Evolutionary conservation across 805 yeast species (phyloP), one percentile per base, ranked within the genome.

Genomic region (Blastobotrys terrestris): DNA sequence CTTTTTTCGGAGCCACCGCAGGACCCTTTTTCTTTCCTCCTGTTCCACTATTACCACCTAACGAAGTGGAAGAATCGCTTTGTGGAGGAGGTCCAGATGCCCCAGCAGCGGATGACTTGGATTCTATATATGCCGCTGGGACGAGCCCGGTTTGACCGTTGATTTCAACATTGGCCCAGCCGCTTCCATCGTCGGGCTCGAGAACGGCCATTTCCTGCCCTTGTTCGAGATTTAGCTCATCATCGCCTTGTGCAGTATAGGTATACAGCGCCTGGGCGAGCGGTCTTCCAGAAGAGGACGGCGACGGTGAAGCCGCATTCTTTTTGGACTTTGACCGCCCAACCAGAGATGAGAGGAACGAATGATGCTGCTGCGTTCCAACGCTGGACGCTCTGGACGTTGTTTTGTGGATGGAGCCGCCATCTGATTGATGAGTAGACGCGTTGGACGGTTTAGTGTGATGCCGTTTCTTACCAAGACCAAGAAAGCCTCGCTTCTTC

Each of bases 181-280:
- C 99, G 15, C 88, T 81, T 0, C 97, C 97, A 57, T 87, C 91
- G 65, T 94, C 98, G 1, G 72, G 71, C 48, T 79, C 82, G 0
- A 83, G 51, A 2, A 92, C 76, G 2, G 71, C 70, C 42, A 91
- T 69, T 1, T 66, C 62, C 31, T 86, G 95, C 8, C 91, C 90
- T 0, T 79, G 76, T 3, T 63, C 50, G 0, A 91, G 71, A 1
- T 79, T 66, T 0, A 82, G 72, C 69, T 94, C 99, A 63, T 91
- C 97, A 19, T 75, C 79, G 2, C 90, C 96, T 7, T 77, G 68
- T 1, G 90, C 82, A 4, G 72, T 68, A 66, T 88, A 91, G 1
- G 75, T 74, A 60, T 84, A 90, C 20, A 85, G 60, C 0, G 87
- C 96, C 48, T 72, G 18, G 13, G 73, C 80, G 6, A 61, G 55